Conservation (phyloP, 75 land plant genomes). For the Chamaecyparis obtusa region DNA sequence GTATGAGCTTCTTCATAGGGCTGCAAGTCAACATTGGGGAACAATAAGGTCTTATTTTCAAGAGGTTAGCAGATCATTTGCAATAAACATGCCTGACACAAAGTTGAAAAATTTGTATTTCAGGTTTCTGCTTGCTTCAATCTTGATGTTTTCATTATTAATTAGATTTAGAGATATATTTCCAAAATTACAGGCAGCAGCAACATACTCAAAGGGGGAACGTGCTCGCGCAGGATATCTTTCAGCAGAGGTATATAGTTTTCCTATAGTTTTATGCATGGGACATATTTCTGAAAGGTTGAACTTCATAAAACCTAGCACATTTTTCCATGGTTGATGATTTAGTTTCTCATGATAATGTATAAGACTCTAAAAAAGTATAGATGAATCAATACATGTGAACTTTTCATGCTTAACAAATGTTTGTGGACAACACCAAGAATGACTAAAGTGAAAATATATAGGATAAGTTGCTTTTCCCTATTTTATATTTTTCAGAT, state of each 20-base stretch:
- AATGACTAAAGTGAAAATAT: background rate
- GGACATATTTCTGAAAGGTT: slow-evolving; percentile 1
- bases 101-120: background rate
- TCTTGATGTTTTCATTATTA: background rate
- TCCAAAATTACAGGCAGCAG: slow-evolving; percentile 52
- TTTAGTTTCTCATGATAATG: background rate
- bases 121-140: background rate
- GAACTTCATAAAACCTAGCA: too few relatives aligned
- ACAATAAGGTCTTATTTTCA: slow-evolving; percentile 40
- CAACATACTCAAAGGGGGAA: slow-evolving; percentile 67
- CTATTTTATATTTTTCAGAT: background rate
- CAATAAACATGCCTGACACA: background rate
- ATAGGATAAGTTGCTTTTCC: background rate
- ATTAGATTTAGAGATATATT: background rate
- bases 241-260: slow-evolving; percentile 55
- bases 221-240: slow-evolving; percentile 53
- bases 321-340: too few relatives aligned
- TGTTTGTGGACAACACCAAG: background rate
- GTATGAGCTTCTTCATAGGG: slow-evolving; percentile 25
- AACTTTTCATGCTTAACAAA: background rate
- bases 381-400: background rate
- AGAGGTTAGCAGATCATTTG: slow-evolving; percentile 21
- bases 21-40: slow-evolving; percentile 42
- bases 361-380: too few relatives aligned
- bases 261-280: background rate